Evolutionary conservation across 441 rosid genomes (phyloP).

Genomic region (Arabidopsis hybrid): DNA sequence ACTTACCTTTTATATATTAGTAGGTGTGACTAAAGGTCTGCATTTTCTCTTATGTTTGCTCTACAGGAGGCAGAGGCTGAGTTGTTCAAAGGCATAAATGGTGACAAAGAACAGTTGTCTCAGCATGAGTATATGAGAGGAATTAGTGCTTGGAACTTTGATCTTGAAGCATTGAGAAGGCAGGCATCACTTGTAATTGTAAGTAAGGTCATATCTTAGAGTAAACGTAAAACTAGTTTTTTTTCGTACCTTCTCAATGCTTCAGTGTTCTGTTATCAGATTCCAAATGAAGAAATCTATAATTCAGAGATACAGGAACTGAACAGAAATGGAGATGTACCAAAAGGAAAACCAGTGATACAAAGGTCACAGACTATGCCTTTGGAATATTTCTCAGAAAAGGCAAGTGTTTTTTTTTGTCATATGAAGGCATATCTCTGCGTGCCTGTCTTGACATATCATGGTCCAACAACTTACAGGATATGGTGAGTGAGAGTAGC

Average conservation of each 20-base stretch:
- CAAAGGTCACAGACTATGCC: slow-evolving; percentile 42
- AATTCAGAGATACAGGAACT: slow-evolving; percentile 48
- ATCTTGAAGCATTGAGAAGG: slow-evolving; percentile 79
- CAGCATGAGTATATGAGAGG: slow-evolving; percentile 91
- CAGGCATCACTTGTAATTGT: slow-evolving; percentile 69
- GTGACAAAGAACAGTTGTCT: slow-evolving; percentile 77
- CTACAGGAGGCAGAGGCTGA: slow-evolving; percentile 71
- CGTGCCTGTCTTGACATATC: slow-evolving; percentile 21
- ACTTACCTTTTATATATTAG: slow-evolving; percentile 32
- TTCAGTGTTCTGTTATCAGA: slow-evolving; percentile 51
- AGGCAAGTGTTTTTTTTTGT: slow-evolving; percentile 21
- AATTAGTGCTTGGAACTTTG: slow-evolving; percentile 93
- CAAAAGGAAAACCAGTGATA: slow-evolving; percentile 22
- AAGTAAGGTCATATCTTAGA: slow-evolving; percentile 46
- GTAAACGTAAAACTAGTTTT: slow-evolving; percentile 3
- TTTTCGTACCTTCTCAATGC: slow-evolving; percentile 6
- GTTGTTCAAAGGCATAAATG: slow-evolving; percentile 70
- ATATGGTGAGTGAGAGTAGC: slow-evolving; percentile 43
- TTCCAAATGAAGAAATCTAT: slow-evolving; percentile 58
- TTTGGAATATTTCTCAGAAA: slow-evolving; percentile 23
- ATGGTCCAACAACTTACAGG: slow-evolving; percentile 63
- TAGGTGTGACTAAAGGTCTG: neutral
- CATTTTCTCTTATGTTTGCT: slow-evolving; percentile 30
- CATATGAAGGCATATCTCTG: neutral
- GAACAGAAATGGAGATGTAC: slow-evolving; percentile 27